A percentile compares a stretch with the other conserved stretches of the same genome.
Evolutionary conservation across 2,329 filamentous ascomycete species (phyloP).

Genomic region (Aspergillus amoenus): DNA sequence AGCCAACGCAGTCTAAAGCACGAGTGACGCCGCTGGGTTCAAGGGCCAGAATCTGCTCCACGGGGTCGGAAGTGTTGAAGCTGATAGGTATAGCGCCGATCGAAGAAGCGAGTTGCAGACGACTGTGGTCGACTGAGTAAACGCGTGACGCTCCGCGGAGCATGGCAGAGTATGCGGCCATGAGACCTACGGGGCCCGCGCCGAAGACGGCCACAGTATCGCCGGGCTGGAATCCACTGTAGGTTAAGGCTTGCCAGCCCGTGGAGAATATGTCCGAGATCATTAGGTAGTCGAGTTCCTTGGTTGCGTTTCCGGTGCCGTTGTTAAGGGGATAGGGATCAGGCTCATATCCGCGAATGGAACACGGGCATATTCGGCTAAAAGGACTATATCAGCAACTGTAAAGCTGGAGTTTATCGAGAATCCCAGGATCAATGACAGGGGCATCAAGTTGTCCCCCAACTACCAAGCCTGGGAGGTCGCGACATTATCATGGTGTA

Average conservation of each 20-base stretch:
- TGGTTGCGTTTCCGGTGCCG: not conserved
- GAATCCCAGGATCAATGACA: no score
- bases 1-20: constrained; percentile 65
- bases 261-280: constrained; percentile 21
- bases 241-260: constrained; percentile 27
- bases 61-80: constrained; percentile 55
- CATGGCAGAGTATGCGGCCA: constrained; percentile 64
- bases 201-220: constrained; percentile 66
- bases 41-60: constrained; percentile 59
- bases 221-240: constrained; percentile 60
- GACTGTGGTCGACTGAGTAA: constrained; percentile 63
- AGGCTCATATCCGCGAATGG: constrained; percentile 18
- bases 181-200: constrained; percentile 63
- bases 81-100: constrained; percentile 63
- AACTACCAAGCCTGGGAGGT: constrained; percentile 52
- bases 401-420: no score
- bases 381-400: no score
- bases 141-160: constrained; percentile 62
- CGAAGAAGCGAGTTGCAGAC: constrained; percentile 58
- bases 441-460: no score
- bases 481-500: constrained; percentile 42
- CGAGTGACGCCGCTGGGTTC: constrained; percentile 60
- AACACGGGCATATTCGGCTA: constrained; percentile 16
- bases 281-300: constrained; percentile 13
- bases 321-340: constrained; percentile 13